phyloP scores from a whole-genome alignment of 2,329 filamentous ascomycete genomes.

The Tympanopsis confertula region DNA sequence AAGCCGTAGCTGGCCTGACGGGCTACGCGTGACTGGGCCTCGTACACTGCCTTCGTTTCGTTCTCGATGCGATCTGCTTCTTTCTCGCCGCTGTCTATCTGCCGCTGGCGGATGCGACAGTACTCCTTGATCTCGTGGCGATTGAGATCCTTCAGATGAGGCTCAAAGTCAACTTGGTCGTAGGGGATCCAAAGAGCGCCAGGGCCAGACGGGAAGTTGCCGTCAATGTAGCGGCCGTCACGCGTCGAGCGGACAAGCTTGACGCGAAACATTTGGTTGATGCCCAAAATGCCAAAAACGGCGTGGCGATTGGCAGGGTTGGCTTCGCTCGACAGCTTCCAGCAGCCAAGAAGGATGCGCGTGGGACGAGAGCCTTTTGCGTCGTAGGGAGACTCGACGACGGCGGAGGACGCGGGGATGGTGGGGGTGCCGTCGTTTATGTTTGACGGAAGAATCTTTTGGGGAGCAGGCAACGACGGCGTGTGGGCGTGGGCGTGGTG shows the following conservation, averaged over 20 bases:
- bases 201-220: conserved; percentile 48
- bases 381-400: conserved; percentile 18
- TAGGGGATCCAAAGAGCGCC: conserved; percentile 52
- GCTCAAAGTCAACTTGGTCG: conserved; percentile 47
- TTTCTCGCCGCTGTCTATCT: conserved; percentile 40
- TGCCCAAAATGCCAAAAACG: conserved; percentile 48
- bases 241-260: conserved; percentile 49
- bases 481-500: too few relatives aligned
- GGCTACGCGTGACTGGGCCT: conserved; percentile 33
- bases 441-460: too few relatives aligned
- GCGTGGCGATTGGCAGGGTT: conserved; percentile 42
- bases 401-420: background rate
- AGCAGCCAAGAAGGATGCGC: conserved; percentile 45
- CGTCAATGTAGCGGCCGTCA: conserved; percentile 43
- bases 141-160: conserved; percentile 36
- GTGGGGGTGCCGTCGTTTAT: background rate
- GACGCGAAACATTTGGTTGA: conserved; percentile 53
- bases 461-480: too few relatives aligned
- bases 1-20: conserved; percentile 13
- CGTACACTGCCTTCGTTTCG: conserved; percentile 35
- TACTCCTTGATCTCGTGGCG: conserved; percentile 52
- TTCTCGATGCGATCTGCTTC: conserved; percentile 34
- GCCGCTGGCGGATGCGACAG: conserved; percentile 45
- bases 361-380: conserved; percentile 42
- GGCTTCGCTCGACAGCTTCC: conserved; percentile 38